Percentiles rank a stretch among this genome's conserved stretches.
phyloP scores from a whole-genome alignment of 441 rosid genomes.

The Oxalis stricta region DNA sequence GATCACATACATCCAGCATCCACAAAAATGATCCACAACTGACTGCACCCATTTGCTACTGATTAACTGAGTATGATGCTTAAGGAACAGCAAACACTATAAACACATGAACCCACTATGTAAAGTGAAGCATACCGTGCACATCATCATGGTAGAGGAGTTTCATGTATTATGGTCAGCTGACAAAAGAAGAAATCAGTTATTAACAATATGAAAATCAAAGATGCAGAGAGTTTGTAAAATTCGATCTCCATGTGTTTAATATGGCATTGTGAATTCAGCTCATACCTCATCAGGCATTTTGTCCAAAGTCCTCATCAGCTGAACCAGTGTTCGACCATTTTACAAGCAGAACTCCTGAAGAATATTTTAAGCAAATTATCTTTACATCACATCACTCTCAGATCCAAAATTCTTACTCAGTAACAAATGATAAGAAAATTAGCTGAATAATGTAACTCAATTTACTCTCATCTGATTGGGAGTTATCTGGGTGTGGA shows the following conservation, averaged over 20 bases:
- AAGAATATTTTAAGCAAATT: constrained; percentile 5
- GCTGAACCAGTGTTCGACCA: constrained; percentile 82
- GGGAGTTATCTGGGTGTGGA: constrained; percentile 70
- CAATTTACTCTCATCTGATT: constrained; percentile 75
- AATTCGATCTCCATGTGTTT: too few relatives aligned
- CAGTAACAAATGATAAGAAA: not conserved
- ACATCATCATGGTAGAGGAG: constrained; percentile 86
- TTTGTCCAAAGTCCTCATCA: constrained; percentile 92
- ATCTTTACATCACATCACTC: not conserved
- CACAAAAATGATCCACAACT: too few relatives aligned
- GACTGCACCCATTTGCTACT: too few relatives aligned
- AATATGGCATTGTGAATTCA: not conserved
- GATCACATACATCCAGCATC: too few relatives aligned
- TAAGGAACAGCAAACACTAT: not conserved
- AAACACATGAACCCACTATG: not conserved
- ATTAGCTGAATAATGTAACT: not conserved
- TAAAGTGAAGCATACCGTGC: constrained; percentile 49
- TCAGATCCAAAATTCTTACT: not conserved
- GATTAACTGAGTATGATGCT: not conserved
- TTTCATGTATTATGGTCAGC: constrained; percentile 93
- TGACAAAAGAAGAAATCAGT: constrained; percentile 22
- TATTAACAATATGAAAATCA: not conserved
- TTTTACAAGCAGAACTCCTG: constrained; percentile 96
- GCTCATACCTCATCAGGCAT: constrained; percentile 83
- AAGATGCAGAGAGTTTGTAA: not conserved